Base-by-base conservation (phyloP, 2,329 filamentous ascomycete genomes). In the Verruconis gallopava region DNA sequence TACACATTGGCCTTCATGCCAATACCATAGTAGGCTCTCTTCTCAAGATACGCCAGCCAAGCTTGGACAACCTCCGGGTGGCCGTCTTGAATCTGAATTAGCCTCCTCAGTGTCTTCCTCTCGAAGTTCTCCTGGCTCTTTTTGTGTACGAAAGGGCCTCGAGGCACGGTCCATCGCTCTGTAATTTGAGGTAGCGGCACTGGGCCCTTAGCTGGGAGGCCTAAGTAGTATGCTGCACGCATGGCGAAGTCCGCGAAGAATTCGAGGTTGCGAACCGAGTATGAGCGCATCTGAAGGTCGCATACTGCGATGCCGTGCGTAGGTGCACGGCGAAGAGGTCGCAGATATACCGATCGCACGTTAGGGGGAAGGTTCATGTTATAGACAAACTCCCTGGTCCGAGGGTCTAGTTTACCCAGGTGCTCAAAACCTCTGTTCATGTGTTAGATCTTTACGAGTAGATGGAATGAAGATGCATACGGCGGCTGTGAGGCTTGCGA, bases 1-100 rank as follows among this genome's bases (percentile, higher is more conserved):
- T 83, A 98, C 38, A 96, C 74, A 59, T 98, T 95, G 41, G 91
- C 91, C 72, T 98, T 98, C 86, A 98, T 93, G 53, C 91, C 91
- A 32, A 96, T 80, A n/a, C 91, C 91, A 51, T 93, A 84, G 59
- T 91, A 93, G 33, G 86, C 84, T 57, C 95, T 81, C 64, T 93
- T 93, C 55, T 83, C 76, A 56, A 98, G 61, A 57, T 93, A 96
- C 0, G 85, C 86, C 45, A 98, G 67, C 91, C 91, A 98, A 20
- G 88, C 62, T 61, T 93, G 81, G 25, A 98, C 86, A 1, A 78
- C 80, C 58, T 95, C 85, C 1, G 86, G 79, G 54, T 95, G 73
- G 0, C 86, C 91, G 55, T 96, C 91, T 50, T 85, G 81, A 55
- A 98, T 91, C 63, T 94, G 86, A 40, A 98, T 86, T 53, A 95